Base-by-base conservation (phyloP, 2,329 filamentous ascomycete species). In the Colletotrichum caudatum region DNA sequence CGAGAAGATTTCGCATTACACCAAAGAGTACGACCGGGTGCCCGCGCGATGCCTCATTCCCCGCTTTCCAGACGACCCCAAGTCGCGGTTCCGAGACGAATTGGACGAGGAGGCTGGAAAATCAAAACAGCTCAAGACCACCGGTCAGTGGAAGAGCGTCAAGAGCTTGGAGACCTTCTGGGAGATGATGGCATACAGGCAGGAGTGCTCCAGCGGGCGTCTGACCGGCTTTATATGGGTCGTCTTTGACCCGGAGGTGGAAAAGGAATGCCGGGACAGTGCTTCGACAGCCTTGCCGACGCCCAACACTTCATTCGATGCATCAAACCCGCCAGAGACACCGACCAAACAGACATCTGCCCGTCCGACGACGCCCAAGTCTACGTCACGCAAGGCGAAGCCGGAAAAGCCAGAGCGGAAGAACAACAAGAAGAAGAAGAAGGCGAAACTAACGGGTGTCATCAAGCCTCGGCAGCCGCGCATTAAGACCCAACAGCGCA, bases 111-210 rank as follows among this genome's bases (percentile, higher is more conserved):
- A 97, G 78, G 87, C 93, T 0, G 87, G 89, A 1, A 89, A 89
- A 39, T 85, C 88, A 2, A 82, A 82, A 6, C 83, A 83, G 65
- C 82, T 87, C 74, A 88, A 89, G 74, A 86, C 84, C 35, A 82
- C 84, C 3, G 93, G 93, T 0, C 86, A 89, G 68, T 99, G 96
- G 96, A 93, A 91, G 78, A 94, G 92, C 71, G 91, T 98, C 33
- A 91, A 88, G 78, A 93, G 90, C 0, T 83, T 99, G 51, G 93
- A 95, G n/a, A 91, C 95, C 75, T 99, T 99, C 78, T 99, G 96
- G 96, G 96, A 99, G 73, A 93, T 97, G 88, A 98, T 99, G 95
- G 92, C 95, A 0, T 98, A 93, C 78, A 88, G 96, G 68, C 96
- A 98, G 79, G 96, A 99, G 78, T 99, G 96, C 78, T 97, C 95